phyloP scores from a whole-genome alignment of 306 rosid species.

The cucumber (Cucumis sativus) region Cucumber_9930_V3 NC_026655.2:14521001-14521500 shows the following conservation, averaged over 20 bases:
- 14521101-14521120: conserved; percentile 76
- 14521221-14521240: conserved; percentile 52
- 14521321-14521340: conserved; percentile 42
- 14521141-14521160: conserved; percentile 62
- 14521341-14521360: conserved; percentile 46
- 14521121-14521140: conserved; percentile 75
- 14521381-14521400: conserved; percentile 70
- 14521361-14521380: conserved; percentile 73
- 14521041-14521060: conserved; percentile 64
- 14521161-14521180: conserved; percentile 78
- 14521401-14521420: conserved; percentile 92
- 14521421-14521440: conserved; percentile 92
- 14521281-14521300: conserved; percentile 65
- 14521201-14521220: conserved; percentile 70
- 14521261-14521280: conserved; percentile 87
- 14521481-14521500: conserved; percentile 53
- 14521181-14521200: conserved; percentile 53
- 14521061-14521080: conserved; percentile 86
- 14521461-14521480: conserved; percentile 65
- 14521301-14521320: conserved; percentile 45
- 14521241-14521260: conserved; percentile 50
- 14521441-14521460: conserved; percentile 86
- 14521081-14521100: conserved; percentile 77
- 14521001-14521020: conserved; percentile 77
- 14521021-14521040: conserved; percentile 67